Percentiles rank a stretch among this genome's conserved stretches.
Evolutionary conservation across 1,284 basidiomycete species (phyloP).

Genomic region (Porphyrellus sp.): DNA sequence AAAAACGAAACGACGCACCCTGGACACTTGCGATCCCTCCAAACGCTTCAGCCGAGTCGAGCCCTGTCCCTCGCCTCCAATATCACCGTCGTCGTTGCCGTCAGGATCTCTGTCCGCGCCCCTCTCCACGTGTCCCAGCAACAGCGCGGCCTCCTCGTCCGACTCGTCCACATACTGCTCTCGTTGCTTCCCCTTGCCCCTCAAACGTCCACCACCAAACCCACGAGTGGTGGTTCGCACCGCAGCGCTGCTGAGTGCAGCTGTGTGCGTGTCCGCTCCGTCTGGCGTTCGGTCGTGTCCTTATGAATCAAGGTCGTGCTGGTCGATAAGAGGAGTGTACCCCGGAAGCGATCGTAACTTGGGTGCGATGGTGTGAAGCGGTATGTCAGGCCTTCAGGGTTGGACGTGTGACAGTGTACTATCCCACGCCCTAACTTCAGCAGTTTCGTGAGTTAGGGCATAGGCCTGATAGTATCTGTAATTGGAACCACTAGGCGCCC

Average conservation of each 20-base stretch:
- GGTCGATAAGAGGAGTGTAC: constrained; percentile 45
- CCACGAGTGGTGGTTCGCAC: constrained; percentile 30
- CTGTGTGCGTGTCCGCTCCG: constrained; percentile 34
- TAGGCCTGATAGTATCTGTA: too few relatives aligned
- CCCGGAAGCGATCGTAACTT: constrained; percentile 43
- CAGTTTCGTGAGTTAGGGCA: too few relatives aligned
- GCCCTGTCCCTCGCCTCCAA: constrained; percentile 20
- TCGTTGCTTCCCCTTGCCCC: constrained; percentile 43
- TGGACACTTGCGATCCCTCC: constrained; percentile 22
- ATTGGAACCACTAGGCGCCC: too few relatives aligned
- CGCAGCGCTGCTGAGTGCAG: constrained; percentile 36
- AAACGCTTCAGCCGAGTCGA: constrained; percentile 30
- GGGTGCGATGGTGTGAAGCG: constrained; percentile 56
- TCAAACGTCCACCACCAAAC: constrained; percentile 23
- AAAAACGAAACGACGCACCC: constrained; percentile 19
- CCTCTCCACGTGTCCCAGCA: constrained; percentile 41
- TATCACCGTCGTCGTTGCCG: constrained; percentile 28
- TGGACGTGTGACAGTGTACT: constrained; percentile 31
- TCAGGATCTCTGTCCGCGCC: constrained; percentile 24
- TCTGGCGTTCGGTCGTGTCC: constrained; percentile 20
- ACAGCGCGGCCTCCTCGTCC: constrained; percentile 53
- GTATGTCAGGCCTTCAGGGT: constrained; percentile 68
- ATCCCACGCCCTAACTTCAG: too few relatives aligned
- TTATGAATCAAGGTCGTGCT: constrained; percentile 34
- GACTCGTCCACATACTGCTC: constrained; percentile 58